Percentiles rank a stretch among this genome's conserved stretches.
phyloP scores from a whole-genome alignment of 179 eudicot species.

The Silene coronaria region DNA sequence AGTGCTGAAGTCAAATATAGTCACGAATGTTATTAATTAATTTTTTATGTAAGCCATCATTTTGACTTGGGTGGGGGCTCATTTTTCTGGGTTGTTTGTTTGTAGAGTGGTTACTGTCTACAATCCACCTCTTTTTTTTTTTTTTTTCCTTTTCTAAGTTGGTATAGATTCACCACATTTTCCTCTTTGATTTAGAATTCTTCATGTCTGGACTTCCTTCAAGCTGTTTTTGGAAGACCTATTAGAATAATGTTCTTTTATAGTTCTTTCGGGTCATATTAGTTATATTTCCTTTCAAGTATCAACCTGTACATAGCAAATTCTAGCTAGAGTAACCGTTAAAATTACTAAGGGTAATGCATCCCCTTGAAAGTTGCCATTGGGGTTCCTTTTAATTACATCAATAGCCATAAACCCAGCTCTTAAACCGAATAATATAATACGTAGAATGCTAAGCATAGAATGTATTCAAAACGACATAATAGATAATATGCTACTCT shows the following conservation, averaged over 20 bases:
- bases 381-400: neutral
- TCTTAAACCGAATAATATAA: neutral
- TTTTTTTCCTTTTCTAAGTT: neutral
- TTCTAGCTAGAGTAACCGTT: neutral
- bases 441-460: no score
- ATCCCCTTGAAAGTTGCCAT: neutral
- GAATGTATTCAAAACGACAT: no score
- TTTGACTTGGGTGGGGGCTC: constrained; percentile 23
- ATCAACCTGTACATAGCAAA: neutral
- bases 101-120: neutral
- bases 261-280: neutral
- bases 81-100: constrained; percentile 13
- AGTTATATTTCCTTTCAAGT: neutral
- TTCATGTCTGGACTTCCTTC: neutral
- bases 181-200: neutral
- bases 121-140: neutral
- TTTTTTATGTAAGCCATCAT: constrained; percentile 21
- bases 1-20: constrained; percentile 28
- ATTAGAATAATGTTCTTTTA: neutral
- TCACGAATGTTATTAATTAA: constrained; percentile 20
- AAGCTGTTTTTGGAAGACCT: no score
- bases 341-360: neutral
- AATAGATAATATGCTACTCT: no score
- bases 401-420: neutral
- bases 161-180: neutral